A percentile compares a stretch with the other conserved stretches of the same genome.
Conservation (phyloP, 169 alveolate genomes). For the Eimeria maxima region DNA sequence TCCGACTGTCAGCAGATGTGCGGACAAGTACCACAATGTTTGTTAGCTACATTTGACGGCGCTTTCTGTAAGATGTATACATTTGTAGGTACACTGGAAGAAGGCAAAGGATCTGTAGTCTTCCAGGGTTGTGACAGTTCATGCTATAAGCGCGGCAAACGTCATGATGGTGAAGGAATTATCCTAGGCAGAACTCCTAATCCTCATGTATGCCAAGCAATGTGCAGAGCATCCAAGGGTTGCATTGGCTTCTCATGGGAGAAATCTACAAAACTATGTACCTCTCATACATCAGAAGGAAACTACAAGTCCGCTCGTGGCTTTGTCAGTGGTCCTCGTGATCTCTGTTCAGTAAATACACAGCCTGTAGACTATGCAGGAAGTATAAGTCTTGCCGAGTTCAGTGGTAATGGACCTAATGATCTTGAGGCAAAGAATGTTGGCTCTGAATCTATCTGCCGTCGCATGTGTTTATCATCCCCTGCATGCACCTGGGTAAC, state of each 20-base stretch:
- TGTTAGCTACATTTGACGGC: not conserved
- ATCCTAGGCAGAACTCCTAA: not conserved
- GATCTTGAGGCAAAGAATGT: not conserved
- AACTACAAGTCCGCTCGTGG: not conserved
- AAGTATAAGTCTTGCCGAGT: not conserved
- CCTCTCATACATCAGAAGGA: not conserved
- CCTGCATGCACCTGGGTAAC: not conserved
- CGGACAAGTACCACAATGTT: not conserved
- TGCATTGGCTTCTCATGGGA: slow-evolving; percentile 39
- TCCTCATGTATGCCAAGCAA: slow-evolving; percentile 37
- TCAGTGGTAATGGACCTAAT: not conserved
- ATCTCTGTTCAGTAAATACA: not conserved
- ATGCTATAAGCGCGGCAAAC: not conserved
- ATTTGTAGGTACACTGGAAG: not conserved
- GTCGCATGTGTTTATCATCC: not conserved
- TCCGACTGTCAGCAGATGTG: not conserved
- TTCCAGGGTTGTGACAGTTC: not conserved
- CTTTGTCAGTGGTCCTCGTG: slow-evolving; percentile 3
- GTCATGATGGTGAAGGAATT: not conserved
- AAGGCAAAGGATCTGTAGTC: not conserved
- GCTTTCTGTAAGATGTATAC: not conserved
- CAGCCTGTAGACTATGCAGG: slow-evolving; percentile 15
- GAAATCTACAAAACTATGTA: not conserved
- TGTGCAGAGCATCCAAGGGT: not conserved
- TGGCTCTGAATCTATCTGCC: not conserved